phyloP scores from a whole-genome alignment of 108 stramenopile genomes.

The Nitzschia palea region DNA sequence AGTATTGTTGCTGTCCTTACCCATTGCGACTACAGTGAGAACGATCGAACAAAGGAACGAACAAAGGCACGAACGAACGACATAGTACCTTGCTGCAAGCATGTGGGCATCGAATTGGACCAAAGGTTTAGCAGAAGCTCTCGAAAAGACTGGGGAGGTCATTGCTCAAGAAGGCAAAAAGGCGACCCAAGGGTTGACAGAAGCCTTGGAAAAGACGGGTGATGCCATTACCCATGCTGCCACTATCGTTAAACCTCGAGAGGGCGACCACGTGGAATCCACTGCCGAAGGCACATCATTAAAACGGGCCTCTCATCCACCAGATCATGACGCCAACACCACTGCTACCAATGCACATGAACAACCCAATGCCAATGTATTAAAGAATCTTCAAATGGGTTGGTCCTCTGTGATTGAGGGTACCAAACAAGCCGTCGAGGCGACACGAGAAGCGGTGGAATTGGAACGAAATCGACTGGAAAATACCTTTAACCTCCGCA shows the following conservation, averaged over 20 bases:
- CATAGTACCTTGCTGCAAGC: background rate
- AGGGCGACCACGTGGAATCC: background rate
- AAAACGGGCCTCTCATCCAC: background rate
- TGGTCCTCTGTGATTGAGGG: constrained; percentile 47
- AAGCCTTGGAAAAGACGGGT: constrained; percentile 49
- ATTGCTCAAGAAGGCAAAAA: constrained; percentile 27
- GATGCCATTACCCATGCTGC: constrained; percentile 43
- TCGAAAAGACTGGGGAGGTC: constrained; percentile 50
- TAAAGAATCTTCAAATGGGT: constrained; percentile 33
- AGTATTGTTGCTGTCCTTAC: background rate
- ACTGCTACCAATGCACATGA: background rate
- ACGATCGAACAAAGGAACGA: no score
- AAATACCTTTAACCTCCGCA: constrained; percentile 15
- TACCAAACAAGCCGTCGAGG: constrained; percentile 31
- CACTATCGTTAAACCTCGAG: constrained; percentile 12
- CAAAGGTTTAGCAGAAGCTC: constrained; percentile 29
- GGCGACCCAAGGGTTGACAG: constrained; percentile 15
- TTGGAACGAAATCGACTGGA: constrained; percentile 36
- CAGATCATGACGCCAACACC: background rate
- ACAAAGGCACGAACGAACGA: no score
- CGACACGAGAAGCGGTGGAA: constrained; percentile 39
- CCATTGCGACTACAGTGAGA: background rate
- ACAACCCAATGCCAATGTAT: constrained; percentile 17
- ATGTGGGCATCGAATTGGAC: constrained; percentile 34
- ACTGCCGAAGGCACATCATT: background rate